Evolutionary conservation across 495 filamentous ascomycete genomes (phyloP), one percentile per base, ranked within the genome.

Genomic region (Penicillium crystallinum): DNA sequence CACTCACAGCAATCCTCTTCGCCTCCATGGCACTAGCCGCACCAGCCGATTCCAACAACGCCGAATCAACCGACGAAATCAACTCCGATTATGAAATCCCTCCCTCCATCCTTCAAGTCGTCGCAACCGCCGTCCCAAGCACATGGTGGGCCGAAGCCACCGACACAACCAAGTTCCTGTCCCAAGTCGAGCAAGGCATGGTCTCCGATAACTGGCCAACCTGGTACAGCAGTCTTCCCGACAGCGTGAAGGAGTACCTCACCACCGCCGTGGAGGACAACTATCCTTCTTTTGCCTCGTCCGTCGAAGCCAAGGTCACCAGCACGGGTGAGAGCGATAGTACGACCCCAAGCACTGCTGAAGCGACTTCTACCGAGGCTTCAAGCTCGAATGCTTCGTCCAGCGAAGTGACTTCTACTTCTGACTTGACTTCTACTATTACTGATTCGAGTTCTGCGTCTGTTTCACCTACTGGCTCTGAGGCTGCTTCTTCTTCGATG

Each of bases 211-310:
- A 45, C 22, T 61, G 47, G 38, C 63, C 63, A 1, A 55, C 41
- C 4, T 66, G 63, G 63, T 54, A 51, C 40, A 56, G n/a, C 53
- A 46, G 33, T 6, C 43, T 66, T n/a, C 63, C 63, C 31, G 53
- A 57, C 8, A 49, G 46, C 14, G 60, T 56, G 7, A 55, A 58
- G 46, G 38, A 33, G 18, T 66, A 50, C 17, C 38, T 54, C 30
- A 57, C 57, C 22, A 42, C 61, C 6, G 63, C 56, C 10, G 45
- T 52, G 12, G 30, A 45, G 29, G 53, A 29, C 1, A 52, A 61
- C 33, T 49, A 49, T 15, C 53, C 61, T n/a, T 38, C 39, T 3
- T 47, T 41, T 9, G 36, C 52, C 1, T 51, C 46, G 5, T 49
- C 49, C 29, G 21, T 39, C n/a, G 40, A 47, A 15, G 21, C 14